Conservation (phyloP, 371 early-diverging fungal genomes). For the Actinomortierella ambigua region DNA sequence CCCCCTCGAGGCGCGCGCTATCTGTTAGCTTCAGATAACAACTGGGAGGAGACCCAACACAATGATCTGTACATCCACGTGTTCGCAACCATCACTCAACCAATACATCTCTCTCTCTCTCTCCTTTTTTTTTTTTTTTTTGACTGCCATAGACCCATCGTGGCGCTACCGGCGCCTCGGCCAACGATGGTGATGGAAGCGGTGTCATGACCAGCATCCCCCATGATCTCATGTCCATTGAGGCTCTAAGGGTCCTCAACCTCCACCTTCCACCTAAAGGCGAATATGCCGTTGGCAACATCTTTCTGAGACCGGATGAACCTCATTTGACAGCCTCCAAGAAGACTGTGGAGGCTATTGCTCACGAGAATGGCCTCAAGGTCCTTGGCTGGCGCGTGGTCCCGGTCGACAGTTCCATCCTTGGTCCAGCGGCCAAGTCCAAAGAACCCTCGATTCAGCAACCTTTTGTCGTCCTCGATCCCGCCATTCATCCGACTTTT, state of each 20-base stretch:
- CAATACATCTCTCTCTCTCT: background rate
- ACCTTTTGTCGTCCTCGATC: constrained; percentile 81
- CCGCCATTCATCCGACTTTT: constrained; percentile 48
- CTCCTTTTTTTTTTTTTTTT: background rate
- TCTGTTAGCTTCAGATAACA: too few species aligned
- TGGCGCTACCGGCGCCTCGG: constrained; percentile 90
- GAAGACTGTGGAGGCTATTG: constrained; percentile 77
- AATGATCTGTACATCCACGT: too few species aligned
- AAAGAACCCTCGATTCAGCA: constrained; percentile 95
- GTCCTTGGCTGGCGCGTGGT: constrained; percentile 93
- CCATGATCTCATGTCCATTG: constrained; percentile 80
- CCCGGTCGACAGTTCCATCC: constrained; percentile 82
- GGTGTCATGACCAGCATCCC: constrained; percentile 96
- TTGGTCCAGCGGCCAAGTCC: constrained; percentile 87
- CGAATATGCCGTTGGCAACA: constrained; percentile 93
- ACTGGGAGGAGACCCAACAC: too few species aligned
- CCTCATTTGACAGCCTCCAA: constrained; percentile 69
- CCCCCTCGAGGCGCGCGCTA: too few species aligned
- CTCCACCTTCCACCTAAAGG: constrained; percentile 76
- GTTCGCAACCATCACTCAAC: background rate
- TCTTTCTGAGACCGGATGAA: constrained; percentile 80
- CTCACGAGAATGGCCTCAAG: constrained; percentile 67
- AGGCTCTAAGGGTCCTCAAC: constrained; percentile 59
- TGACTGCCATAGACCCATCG: constrained; percentile 80
- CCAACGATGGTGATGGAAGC: constrained; percentile 87